phyloP scores from a whole-genome alignment of 345 rosid species.

The Physaria fendleri region DNA sequence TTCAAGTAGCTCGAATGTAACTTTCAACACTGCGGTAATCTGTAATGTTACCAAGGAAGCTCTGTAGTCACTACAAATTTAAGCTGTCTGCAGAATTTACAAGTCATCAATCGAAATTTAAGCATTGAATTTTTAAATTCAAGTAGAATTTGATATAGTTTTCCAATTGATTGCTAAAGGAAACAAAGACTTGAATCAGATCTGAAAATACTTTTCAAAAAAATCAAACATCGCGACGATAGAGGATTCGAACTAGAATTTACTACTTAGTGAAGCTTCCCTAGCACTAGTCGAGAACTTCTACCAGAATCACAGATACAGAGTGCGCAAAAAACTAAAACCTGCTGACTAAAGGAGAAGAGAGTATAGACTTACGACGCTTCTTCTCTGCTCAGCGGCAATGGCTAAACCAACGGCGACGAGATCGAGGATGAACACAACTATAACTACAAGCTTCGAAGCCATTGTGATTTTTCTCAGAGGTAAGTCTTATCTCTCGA shows the following conservation, averaged over 20 bases:
- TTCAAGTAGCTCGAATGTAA: neutral
- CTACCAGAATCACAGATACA: neutral
- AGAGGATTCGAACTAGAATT: neutral
- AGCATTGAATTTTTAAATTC: neutral
- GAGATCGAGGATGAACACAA: constrained; percentile 65
- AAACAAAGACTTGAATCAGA: constrained; percentile 3
- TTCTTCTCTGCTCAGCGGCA: constrained; percentile 96
- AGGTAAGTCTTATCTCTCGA: constrained; percentile 11
- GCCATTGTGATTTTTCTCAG: constrained; percentile 52
- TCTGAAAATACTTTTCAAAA: neutral
- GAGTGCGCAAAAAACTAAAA: constrained; percentile 5
- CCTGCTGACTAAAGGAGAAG: neutral
- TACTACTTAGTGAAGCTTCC: neutral
- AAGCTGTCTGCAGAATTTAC: neutral
- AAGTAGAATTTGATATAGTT: neutral
- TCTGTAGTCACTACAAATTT: neutral
- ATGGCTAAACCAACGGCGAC: constrained; percentile 90
- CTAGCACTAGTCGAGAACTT: neutral
- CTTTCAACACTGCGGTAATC: neutral
- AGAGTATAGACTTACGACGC: constrained; percentile 52
- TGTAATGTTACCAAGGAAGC: neutral
- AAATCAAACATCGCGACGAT: neutral
- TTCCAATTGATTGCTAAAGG: neutral
- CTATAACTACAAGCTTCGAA: constrained; percentile 61
- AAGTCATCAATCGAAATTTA: neutral